Evolutionary conservation across 192 early-diverging fungal species (phyloP), one percentile per base, ranked within the genome.

Genomic region (Entophlyctis luteolus): DNA sequence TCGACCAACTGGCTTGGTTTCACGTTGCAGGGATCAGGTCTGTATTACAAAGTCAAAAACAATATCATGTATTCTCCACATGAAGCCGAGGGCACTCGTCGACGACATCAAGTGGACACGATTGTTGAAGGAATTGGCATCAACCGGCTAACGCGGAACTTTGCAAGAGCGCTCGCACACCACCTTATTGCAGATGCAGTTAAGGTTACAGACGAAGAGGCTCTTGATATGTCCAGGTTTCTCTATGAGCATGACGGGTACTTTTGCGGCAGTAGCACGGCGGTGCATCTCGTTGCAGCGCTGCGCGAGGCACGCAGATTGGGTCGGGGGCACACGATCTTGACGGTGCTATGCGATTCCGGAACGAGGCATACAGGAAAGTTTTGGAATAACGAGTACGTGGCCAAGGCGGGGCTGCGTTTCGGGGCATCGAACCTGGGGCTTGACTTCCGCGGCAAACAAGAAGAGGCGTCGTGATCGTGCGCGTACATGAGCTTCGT

Each of bases 51-150:
- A 57, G 86, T 98, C 72, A 91, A 91, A 68, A 88, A 92, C 74
- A 88, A 88, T 48, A 84, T 94, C 67, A 89, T 98, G 91, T 98
- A 93, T 77, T 79, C 92, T 3, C 81, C 84, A 1, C 86, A 81
- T 1, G 95, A 98, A 70, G 82, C 86, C 35, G 96, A 98, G 70
- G 96, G 96, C 6, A 90, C 83, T 4, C 75, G 96, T 27, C 81
- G 82, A 48, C 87, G 96, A 5, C 94, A 98, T 75, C 96, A 98
- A 71, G 91, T 97, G n/a, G 96, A 98, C 68, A 90, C 96, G 31
- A 83, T 98, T 27, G 92, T 98, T 0, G 96, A 98, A 77, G 96
- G 96, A 3, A 85, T 98, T 5, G 96, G 96, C 0, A 88, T 97
- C 62, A 98, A 97, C 76, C 85, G 96, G 12, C 59, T 96, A 62